Conservation (phyloP, 1,284 basidiomycete species). For the Phylloboletellus chloephorus region DNA sequence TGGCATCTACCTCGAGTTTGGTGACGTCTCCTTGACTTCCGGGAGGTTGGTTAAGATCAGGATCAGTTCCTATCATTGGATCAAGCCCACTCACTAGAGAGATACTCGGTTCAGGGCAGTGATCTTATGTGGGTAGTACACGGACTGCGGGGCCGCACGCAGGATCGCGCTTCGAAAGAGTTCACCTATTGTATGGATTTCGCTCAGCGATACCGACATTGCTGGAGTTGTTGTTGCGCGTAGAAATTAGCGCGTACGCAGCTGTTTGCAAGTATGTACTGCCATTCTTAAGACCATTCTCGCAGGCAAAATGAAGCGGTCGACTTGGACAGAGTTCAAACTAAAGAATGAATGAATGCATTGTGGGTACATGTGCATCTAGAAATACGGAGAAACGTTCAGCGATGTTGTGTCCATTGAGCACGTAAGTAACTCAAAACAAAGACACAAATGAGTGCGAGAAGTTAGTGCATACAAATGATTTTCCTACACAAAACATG, state of each 20-base stretch:
- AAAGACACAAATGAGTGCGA: slow-evolving; percentile 10
- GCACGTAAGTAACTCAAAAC: slow-evolving; percentile 2
- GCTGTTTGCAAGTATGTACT: too few species aligned
- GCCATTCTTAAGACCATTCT: too few species aligned
- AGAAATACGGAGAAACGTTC: too few species aligned
- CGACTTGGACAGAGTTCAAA: not conserved
- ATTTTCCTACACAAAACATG: slow-evolving; percentile 2
- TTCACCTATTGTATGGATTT: slow-evolving; percentile 49
- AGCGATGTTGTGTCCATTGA: too few species aligned
- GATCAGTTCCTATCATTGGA: not conserved
- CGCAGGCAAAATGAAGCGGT: too few species aligned
- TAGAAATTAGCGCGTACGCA: too few species aligned
- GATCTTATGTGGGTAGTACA: slow-evolving; percentile 33
- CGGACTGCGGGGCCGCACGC: slow-evolving; percentile 23
- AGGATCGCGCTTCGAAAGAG: slow-evolving; percentile 42
- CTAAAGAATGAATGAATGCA: slow-evolving; percentile 4
- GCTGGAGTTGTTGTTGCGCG: too few species aligned
- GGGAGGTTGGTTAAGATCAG: slow-evolving; percentile 1
- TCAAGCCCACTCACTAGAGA: slow-evolving; percentile 47
- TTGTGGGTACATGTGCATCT: slow-evolving; percentile 3
- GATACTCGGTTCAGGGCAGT: slow-evolving; percentile 49
- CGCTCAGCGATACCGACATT: slow-evolving; percentile 37
- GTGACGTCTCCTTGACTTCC: slow-evolving; percentile 77
- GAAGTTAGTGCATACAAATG: slow-evolving; percentile 5
- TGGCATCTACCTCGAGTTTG: slow-evolving; percentile 62